These are phyloP conservation scores for Coemansia sp. DNA, from an alignment of 192 early-diverging fungal species.

Conservation along the genomic window DNA sequence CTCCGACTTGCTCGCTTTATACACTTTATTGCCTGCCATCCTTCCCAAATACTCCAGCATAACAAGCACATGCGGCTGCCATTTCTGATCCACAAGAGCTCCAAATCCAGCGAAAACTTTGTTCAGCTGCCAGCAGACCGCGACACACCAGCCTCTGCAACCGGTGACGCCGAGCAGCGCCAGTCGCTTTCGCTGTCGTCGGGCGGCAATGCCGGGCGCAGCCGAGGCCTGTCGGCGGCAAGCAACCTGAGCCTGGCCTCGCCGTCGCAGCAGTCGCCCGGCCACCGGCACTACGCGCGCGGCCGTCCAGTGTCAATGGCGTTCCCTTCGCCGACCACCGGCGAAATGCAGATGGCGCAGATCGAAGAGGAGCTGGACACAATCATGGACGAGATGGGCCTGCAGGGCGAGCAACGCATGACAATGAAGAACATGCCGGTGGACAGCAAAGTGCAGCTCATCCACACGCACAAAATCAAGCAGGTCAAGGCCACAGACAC, in stretches of 20 bases:
- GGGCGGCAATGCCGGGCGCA: conserved; percentile 12
- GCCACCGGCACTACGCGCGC: background rate
- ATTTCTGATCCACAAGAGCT: conserved; percentile 27
- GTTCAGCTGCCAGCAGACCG: conserved; percentile 26
- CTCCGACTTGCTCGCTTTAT: background rate
- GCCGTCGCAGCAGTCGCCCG: background rate
- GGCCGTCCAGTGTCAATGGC: conserved; percentile 25
- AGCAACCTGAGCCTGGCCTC: background rate
- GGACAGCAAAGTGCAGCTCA: conserved; percentile 46
- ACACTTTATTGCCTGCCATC: too few species aligned
- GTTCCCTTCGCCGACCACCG: conserved; percentile 17
- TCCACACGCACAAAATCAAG: conserved; percentile 44
- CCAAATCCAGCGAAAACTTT: conserved; percentile 46
- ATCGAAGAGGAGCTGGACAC: conserved; percentile 52
- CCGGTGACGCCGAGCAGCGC: background rate
- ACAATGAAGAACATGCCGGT: conserved; percentile 40
- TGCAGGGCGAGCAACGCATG: conserved; percentile 40
- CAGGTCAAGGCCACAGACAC: conserved; percentile 4
- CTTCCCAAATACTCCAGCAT: too few species aligned
- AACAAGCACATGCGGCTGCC: conserved; percentile 43
- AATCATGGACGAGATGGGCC: conserved; percentile 50
- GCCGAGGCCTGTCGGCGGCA: background rate
- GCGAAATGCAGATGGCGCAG: conserved; percentile 40
- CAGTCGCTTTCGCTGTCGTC: conserved; percentile 9
- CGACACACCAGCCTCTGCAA: background rate